Evolutionary conservation across 2,329 filamentous ascomycete species (phyloP), one percentile per base, ranked within the genome.

Genomic region (Trichoderma afroharzianum): DNA sequence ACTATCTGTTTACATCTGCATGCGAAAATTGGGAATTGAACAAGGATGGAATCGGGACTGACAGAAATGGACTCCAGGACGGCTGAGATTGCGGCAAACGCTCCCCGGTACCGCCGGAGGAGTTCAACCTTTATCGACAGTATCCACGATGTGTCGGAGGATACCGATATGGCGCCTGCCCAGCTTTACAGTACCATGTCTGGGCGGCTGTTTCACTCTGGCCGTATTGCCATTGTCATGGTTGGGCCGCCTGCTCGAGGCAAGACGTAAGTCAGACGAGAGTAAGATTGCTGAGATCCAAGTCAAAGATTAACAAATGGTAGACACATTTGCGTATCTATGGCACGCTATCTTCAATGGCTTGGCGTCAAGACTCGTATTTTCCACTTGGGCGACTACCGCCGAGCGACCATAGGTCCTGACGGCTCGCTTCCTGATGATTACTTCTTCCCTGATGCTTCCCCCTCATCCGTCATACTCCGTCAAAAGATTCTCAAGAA

Each of bases 181-280:
- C 96, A 99, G 84, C 88, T 99, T 59, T 99, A 99, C 85, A 98
- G 94, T 81, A 99, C 96, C 68, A 97, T 98, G 88, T 98, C 95
- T 62, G 96, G 96, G 63, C 90, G 96, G 55, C 90, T 99, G 33
- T 99, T 99, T 81, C 96, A 99, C 82, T 98, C 96, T 26, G 96
- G 96, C 62, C 91, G 95, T 71, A 99, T 99, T 80, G 95, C 95
- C 62, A 98, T 99, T 77, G 95, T 96, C 75, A 98, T 97, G 80
- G 96, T 98, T 75, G 96, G 96, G 28, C 88, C 98, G 33, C 96
- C 96, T 55, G 96, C 96, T 50, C 91, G 96, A 78, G 96, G 96
- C 73, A 99, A 99, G 84, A 99, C 96, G 88, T 94, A 82, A 80
- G 91, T 84, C 55, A 18, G 53, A 50, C 7, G 11, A 62, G 18